phyloP scores from a whole-genome alignment of 306 rosid genomes.

The Argentina anserina region DNA sequence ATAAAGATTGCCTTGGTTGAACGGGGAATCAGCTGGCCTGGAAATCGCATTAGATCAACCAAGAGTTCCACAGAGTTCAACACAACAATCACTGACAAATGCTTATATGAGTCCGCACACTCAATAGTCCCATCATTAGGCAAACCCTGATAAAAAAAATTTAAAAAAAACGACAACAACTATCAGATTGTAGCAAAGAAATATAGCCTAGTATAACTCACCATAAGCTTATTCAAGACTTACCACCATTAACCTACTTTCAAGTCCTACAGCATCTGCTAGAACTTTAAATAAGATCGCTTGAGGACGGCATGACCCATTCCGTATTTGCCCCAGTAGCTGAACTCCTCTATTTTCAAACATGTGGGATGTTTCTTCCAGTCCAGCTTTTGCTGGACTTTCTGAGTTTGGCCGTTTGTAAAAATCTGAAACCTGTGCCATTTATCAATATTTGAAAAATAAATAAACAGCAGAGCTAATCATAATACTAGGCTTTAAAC shows the following conservation, averaged over 20 bases:
- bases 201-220: conserved; percentile 15
- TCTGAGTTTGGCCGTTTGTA: conserved; percentile 79
- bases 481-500: background rate
- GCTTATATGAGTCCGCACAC: conserved; percentile 79
- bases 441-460: background rate
- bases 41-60: conserved; percentile 96
- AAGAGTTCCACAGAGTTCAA: conserved; percentile 81
- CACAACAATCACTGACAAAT: conserved; percentile 79
- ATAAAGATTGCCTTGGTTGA: conserved; percentile 83
- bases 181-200: conserved; percentile 20
- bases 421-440: conserved; percentile 76
- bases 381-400: conserved; percentile 87
- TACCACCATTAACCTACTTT: conserved; percentile 90
- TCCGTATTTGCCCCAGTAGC: conserved; percentile 86
- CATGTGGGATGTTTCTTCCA: conserved; percentile 74
- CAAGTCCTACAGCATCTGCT: conserved; percentile 97
- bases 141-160: conserved; percentile 58
- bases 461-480: background rate
- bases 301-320: conserved; percentile 93
- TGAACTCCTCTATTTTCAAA: conserved; percentile 87
- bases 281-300: conserved; percentile 91
- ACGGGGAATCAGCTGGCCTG: conserved; percentile 79
- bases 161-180: background rate
- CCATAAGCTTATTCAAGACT: conserved; percentile 29
- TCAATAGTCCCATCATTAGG: conserved; percentile 76